A percentile compares a stretch with the other conserved stretches of the same genome.
Conservation (phyloP, 108 stramenopile genomes). For the Skeletonema marinoi region DNA sequence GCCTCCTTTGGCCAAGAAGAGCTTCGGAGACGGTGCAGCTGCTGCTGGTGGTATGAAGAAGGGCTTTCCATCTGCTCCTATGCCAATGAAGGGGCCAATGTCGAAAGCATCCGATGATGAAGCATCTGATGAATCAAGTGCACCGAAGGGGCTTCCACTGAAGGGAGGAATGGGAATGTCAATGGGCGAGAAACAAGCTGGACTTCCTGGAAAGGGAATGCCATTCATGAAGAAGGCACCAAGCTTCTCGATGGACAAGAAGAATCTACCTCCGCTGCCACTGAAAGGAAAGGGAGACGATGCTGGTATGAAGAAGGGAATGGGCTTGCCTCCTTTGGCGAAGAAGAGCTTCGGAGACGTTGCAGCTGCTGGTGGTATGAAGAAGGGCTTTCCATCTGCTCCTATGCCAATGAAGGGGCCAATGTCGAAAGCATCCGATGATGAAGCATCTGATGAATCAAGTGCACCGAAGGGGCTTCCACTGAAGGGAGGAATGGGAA, state of each 20-base stretch:
- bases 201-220: neutral
- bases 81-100: neutral
- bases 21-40: neutral
- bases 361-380: neutral
- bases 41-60: neutral
- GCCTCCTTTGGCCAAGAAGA: neutral
- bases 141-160: too few relatives aligned
- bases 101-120: neutral
- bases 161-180: neutral
- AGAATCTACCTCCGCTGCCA: neutral
- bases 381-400: neutral
- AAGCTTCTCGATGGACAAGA: neutral
- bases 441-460: too few relatives aligned
- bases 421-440: too few relatives aligned
- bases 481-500: neutral
- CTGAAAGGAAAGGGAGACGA: neutral
- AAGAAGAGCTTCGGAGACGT: neutral
- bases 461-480: too few relatives aligned
- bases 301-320: neutral
- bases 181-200: neutral
- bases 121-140: too few relatives aligned
- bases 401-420: neutral
- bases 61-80: neutral
- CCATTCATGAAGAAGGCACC: constrained; percentile 3
- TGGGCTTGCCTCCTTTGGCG: neutral